Percentiles rank a stretch among this genome's conserved stretches.
These are phyloP conservation scores for Strobilomyces echinocephalus DNA, from an alignment of 768 basidiomycete genomes.

Conservation along the genomic window DNA sequence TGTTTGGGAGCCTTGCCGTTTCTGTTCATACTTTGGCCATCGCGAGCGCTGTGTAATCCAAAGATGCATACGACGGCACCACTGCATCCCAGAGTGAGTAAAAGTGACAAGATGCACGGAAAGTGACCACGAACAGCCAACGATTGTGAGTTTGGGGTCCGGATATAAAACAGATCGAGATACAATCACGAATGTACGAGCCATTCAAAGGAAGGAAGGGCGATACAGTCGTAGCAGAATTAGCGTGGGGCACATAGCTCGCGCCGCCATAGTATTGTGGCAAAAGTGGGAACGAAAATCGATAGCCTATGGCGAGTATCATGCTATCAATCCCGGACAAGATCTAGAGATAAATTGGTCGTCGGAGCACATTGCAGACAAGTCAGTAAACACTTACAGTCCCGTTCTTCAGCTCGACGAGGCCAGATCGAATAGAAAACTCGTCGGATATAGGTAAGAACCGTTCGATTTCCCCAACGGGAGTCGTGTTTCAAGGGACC, in stretches of 20 bases:
- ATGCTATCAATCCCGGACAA: slow-evolving; percentile 5
- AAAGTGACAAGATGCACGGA: no score
- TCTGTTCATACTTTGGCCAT: slow-evolving; percentile 16
- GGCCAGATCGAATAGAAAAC: slow-evolving; percentile 10
- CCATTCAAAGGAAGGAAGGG: slow-evolving; percentile 4
- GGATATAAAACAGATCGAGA: slow-evolving; percentile 11
- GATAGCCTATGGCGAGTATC: slow-evolving; percentile 12
- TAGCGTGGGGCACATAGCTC: background rate
- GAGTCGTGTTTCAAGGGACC: slow-evolving; percentile 9
- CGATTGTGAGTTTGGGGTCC: slow-evolving; percentile 14
- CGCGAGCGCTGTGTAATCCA: background rate
- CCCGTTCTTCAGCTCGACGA: slow-evolving; percentile 13
- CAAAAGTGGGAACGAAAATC: slow-evolving; percentile 14
- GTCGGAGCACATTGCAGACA: no score
- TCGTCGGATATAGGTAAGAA: slow-evolving; percentile 8
- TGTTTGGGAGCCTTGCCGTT: slow-evolving; percentile 9
- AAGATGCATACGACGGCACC: no score
- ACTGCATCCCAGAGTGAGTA: no score
- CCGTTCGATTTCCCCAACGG: slow-evolving; percentile 9
- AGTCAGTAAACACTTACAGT: background rate
- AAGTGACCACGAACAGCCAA: background rate
- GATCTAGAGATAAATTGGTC: background rate
- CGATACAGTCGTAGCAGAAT: background rate
- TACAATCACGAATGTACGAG: slow-evolving; percentile 12
- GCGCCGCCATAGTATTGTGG: slow-evolving; percentile 14